phyloP scores from a whole-genome alignment of 1,284 basidiomycete species.

The Puccinia coronata region DNA sequence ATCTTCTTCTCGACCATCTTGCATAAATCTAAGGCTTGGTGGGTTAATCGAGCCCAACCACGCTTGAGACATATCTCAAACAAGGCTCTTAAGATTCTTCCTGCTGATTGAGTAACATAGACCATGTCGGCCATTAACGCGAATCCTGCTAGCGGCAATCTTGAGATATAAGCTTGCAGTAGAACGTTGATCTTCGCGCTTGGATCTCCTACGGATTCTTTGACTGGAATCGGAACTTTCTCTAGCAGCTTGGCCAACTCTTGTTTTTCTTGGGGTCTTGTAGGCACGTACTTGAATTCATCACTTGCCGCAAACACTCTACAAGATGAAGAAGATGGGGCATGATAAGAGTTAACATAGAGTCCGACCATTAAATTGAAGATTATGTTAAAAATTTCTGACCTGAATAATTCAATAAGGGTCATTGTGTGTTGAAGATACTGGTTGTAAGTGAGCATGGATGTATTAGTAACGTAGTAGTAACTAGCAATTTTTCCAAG shows the following conservation, averaged over 20 bases:
- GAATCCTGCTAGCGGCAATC: conserved; percentile 92
- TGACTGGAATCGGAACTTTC: conserved; percentile 94
- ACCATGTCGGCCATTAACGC: conserved; percentile 99
- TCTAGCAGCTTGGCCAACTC: conserved; percentile 91
- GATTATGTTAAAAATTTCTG: conserved; percentile 13
- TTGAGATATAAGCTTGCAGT: conserved; percentile 90
- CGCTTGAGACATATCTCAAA: conserved; percentile 98
- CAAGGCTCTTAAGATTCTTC: conserved; percentile 85
- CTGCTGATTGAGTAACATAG: conserved; percentile 62
- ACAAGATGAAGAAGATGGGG: not conserved
- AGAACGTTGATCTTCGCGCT: conserved; percentile 97
- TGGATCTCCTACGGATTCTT: conserved; percentile 93
- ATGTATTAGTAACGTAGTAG: conserved; percentile 93
- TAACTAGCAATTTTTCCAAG: conserved; percentile 95
- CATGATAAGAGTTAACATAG: not conserved
- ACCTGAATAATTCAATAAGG: conserved; percentile 79
- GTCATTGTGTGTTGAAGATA: conserved; percentile 86
- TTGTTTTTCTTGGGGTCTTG: conserved; percentile 64
- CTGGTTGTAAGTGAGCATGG: conserved; percentile 96
- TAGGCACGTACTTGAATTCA: conserved; percentile 93
- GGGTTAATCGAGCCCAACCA: conserved; percentile 94
- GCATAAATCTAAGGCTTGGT: conserved; percentile 87
- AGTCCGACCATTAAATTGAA: not conserved
- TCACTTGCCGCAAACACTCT: conserved; percentile 92
- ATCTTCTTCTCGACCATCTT: conserved; percentile 78